Conservation (phyloP, 1,284 basidiomycete genomes). For the Ustilago curta region DNA sequence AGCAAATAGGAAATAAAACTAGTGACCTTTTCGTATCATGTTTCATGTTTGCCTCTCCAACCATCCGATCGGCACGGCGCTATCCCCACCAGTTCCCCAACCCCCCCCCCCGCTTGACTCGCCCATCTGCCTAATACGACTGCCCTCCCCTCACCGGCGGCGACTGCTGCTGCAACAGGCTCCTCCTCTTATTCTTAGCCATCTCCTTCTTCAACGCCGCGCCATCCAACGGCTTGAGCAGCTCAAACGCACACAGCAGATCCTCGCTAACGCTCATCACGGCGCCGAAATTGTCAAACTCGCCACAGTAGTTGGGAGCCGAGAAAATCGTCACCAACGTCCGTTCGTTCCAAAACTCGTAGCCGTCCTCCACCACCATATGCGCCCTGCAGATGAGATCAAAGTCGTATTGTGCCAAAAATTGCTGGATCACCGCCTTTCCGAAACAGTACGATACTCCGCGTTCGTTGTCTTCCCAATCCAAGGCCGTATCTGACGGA, state of each 20-base stretch:
- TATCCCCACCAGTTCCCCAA: neutral
- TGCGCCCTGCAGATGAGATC: slow-evolving; percentile 99
- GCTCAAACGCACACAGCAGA: slow-evolving; percentile 94
- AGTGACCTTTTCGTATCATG: slow-evolving; percentile 1
- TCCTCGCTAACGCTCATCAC: slow-evolving; percentile 92
- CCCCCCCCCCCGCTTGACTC: neutral
- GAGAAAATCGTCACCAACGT: slow-evolving; percentile 98
- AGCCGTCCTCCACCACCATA: slow-evolving; percentile 97
- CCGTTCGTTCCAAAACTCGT: slow-evolving; percentile 99
- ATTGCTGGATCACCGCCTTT: slow-evolving; percentile 96
- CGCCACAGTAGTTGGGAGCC: slow-evolving; percentile 91
- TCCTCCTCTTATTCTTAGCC: slow-evolving; percentile 98
- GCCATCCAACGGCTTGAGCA: slow-evolving; percentile 92
- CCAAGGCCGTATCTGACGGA: slow-evolving; percentile 94
- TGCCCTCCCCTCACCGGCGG: slow-evolving; percentile 31
- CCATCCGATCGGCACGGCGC: neutral
- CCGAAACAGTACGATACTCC: slow-evolving; percentile 99
- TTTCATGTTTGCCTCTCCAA: too few relatives aligned
- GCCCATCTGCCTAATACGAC: slow-evolving; percentile 24
- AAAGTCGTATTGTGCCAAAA: slow-evolving; percentile 87
- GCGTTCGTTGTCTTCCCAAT: slow-evolving; percentile 99
- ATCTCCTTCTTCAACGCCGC: slow-evolving; percentile 97
- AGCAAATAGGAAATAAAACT: neutral
- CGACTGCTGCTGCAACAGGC: slow-evolving; percentile 66
- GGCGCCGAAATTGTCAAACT: slow-evolving; percentile 94